Conservation (phyloP, 345 rosid species). For the Gossypium ekmanianum region DNA sequence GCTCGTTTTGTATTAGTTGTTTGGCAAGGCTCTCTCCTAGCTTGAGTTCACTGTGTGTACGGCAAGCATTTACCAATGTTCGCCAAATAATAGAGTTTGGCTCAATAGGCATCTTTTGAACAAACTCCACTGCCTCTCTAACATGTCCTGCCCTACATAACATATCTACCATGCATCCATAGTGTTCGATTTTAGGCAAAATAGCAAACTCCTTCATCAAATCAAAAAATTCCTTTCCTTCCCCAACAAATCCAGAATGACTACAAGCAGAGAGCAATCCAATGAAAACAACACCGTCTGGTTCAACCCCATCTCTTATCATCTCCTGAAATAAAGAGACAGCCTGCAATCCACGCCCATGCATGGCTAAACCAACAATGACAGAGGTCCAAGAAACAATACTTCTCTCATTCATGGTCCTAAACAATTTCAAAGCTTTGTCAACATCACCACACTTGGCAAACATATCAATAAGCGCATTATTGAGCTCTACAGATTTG, state of each 20-base stretch:
- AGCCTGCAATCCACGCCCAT: slow-evolving; percentile 54
- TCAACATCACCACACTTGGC: slow-evolving; percentile 58
- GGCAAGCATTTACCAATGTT: slow-evolving; percentile 43
- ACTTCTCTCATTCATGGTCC: slow-evolving; percentile 37
- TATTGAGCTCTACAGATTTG: slow-evolving; percentile 39
- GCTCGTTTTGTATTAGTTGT: slow-evolving; percentile 39
- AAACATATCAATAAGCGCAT: slow-evolving; percentile 51
- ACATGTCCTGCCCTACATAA: slow-evolving; percentile 51
- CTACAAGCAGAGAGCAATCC: slow-evolving; percentile 51
- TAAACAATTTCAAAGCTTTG: slow-evolving; percentile 45
- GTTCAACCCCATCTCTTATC: slow-evolving; percentile 33
- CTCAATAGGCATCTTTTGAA: slow-evolving; percentile 45
- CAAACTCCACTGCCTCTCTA: slow-evolving; percentile 39
- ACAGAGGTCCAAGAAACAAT: slow-evolving; percentile 59
- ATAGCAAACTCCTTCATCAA: slow-evolving; percentile 42
- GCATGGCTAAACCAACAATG: slow-evolving; percentile 54
- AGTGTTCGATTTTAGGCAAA: slow-evolving; percentile 45
- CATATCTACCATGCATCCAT: slow-evolving; percentile 48
- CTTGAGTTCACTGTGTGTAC: slow-evolving; percentile 37
- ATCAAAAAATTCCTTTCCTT: slow-evolving; percentile 41
- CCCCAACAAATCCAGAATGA: slow-evolving; percentile 43
- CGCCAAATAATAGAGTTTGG: slow-evolving; percentile 46
- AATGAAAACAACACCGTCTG: slow-evolving; percentile 48
- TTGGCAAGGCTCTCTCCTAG: slow-evolving; percentile 42
- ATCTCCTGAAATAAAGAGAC: slow-evolving; percentile 50